These are phyloP conservation scores for Eucalyptus erythrocorys DNA, from an alignment of 345 rosid species.

Conservation along the genomic window DNA sequence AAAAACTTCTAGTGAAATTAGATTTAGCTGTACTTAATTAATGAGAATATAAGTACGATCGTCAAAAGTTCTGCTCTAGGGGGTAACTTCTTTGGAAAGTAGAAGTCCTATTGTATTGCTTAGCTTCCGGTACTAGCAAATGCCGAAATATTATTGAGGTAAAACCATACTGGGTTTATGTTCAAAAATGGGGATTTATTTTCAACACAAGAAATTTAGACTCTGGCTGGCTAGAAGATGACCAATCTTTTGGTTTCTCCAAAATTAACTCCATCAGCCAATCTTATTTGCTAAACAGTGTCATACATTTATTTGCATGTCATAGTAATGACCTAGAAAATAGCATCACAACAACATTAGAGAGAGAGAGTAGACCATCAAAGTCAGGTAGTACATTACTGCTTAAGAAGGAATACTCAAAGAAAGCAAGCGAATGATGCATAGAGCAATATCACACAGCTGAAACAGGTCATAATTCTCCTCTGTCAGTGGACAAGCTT, in stretches of 20 bases:
- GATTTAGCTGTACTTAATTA: background rate
- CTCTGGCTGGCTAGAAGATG: background rate
- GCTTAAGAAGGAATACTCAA: background rate
- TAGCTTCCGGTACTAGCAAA: background rate
- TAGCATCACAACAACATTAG: background rate
- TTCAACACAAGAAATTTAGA: background rate
- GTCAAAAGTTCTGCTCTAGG: background rate
- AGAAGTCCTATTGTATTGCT: background rate
- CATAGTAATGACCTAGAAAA: background rate
- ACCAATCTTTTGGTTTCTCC: background rate
- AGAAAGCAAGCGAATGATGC: constrained; percentile 8
- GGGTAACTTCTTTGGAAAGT: background rate
- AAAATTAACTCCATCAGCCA: background rate
- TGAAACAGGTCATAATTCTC: constrained; percentile 37
- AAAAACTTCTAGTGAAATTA: background rate
- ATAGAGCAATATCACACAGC: constrained; percentile 37
- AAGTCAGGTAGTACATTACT: background rate
- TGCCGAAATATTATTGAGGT: background rate
- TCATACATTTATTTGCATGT: background rate
- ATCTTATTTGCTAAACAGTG: background rate
- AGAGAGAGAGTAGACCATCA: background rate
- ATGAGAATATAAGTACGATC: background rate
- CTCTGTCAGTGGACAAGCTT: constrained; percentile 22
- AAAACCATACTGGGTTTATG: background rate
- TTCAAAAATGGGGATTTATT: background rate